A percentile compares a stretch with the other conserved stretches of the same genome.
Conservation (phyloP, 768 basidiomycete genomes). For the Lyophyllum semitale region DNA sequence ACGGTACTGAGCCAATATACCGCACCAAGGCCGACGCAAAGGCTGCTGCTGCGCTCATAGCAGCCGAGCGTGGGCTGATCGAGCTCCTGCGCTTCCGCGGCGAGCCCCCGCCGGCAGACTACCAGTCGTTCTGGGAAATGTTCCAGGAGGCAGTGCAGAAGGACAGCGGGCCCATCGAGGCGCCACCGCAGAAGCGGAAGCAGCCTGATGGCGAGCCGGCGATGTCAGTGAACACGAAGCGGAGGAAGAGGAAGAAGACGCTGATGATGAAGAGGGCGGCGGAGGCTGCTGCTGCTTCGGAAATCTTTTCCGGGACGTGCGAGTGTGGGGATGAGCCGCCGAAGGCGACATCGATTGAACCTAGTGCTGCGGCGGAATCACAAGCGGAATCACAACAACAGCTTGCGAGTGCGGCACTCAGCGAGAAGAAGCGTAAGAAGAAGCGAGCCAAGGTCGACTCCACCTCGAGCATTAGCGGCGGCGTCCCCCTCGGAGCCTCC, state of each 20-base stretch:
- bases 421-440: neutral
- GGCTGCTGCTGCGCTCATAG: conserved; percentile 52
- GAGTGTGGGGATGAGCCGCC: neutral
- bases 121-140: conserved; percentile 39
- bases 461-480: neutral
- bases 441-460: neutral
- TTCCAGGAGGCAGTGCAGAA: neutral
- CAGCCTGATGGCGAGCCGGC: neutral
- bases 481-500: neutral
- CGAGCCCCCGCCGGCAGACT: conserved; percentile 38
- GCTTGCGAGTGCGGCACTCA: neutral
- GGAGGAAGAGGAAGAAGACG: neutral
- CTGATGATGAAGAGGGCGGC: neutral
- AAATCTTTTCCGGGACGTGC: neutral
- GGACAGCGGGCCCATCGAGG: neutral
- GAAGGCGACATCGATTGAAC: neutral
- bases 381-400: neutral
- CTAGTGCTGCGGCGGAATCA: neutral
- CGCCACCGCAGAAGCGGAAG: neutral
- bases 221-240: neutral
- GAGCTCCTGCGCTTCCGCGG: conserved; percentile 64
- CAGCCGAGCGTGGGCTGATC: conserved; percentile 55
- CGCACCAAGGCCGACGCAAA: conserved; percentile 63
- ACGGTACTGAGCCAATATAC: conserved; percentile 50
- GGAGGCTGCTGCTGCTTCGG: neutral